Conservation (phyloP, 768 basidiomycete genomes). For the Solioccasus polychromus region DNA sequence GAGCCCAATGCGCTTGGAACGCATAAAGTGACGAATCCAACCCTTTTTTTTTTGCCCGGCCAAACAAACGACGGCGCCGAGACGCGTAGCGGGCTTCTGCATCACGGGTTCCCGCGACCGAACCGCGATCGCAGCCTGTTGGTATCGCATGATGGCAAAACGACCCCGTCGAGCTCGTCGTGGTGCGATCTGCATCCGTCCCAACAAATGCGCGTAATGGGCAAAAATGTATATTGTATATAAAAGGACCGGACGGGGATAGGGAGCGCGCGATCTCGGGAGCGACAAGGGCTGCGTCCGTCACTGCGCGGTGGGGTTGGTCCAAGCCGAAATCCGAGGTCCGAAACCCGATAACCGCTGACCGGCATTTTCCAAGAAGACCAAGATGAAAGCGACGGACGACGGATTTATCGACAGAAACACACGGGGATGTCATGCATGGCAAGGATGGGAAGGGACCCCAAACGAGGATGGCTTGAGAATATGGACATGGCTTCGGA, state of each 20-base stretch:
- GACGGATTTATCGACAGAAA: background rate
- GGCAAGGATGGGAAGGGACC: conserved; percentile 3
- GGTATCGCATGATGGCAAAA: conserved; percentile 11
- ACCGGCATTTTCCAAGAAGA: conserved; percentile 18
- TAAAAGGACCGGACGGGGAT: conserved; percentile 18
- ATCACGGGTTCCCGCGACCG: conserved; percentile 24
- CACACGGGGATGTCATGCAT: conserved; percentile 9
- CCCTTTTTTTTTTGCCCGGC: background rate
- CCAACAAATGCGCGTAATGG: background rate
- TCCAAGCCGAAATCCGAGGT: background rate
- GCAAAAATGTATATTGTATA: conserved; percentile 8
- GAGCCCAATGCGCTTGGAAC: background rate
- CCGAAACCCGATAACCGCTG: background rate
- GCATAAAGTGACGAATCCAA: too few species aligned
- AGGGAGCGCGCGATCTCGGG: conserved; percentile 24
- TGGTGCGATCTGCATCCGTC: conserved; percentile 7
- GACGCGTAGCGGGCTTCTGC: conserved; percentile 13
- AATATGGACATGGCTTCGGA: too few species aligned
- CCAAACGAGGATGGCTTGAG: conserved; percentile 14
- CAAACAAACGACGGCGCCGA: too few species aligned
- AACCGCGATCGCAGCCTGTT: conserved; percentile 22
- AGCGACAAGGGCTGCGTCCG: conserved; percentile 20
- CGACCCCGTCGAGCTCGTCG: conserved; percentile 11
- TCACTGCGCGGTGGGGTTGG: background rate
- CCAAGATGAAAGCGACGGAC: background rate